Conservation (phyloP, 305 asterid genomes). For the Solanum chacoense region DNA sequence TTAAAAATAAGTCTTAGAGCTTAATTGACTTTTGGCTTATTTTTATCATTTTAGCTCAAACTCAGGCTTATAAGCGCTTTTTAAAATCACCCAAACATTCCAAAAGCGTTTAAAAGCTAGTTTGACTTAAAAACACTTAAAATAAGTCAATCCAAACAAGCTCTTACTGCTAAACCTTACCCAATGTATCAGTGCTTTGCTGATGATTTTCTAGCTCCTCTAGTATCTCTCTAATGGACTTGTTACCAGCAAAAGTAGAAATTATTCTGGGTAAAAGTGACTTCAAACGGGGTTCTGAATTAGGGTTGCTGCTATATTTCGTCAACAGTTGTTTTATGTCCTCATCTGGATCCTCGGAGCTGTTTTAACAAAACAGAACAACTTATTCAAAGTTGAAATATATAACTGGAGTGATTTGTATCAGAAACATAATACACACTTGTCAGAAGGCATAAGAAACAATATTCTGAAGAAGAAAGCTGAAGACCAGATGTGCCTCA, state of each 20-base stretch:
- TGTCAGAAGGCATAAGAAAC: background rate
- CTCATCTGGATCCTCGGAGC: slow-evolving; percentile 71
- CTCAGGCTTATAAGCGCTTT: background rate
- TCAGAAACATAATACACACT: background rate
- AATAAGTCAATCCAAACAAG: background rate
- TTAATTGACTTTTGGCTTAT: background rate
- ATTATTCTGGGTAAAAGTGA: slow-evolving; percentile 72
- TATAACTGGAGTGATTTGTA: background rate
- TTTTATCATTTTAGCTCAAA: background rate
- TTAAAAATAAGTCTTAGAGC: background rate
- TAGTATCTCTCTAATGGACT: slow-evolving; percentile 53
- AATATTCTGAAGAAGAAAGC: background rate
- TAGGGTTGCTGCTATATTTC: slow-evolving; percentile 51
- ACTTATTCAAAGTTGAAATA: background rate
- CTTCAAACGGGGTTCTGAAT: slow-evolving; percentile 73
- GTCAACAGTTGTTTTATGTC: slow-evolving; percentile 48
- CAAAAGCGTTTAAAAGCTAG: background rate
- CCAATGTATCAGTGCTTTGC: slow-evolving; percentile 67
- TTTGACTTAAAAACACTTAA: background rate
- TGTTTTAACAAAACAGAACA: slow-evolving; percentile 9
- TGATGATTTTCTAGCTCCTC: slow-evolving; percentile 72
- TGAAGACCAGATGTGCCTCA: background rate
- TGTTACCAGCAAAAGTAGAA: slow-evolving; percentile 68
- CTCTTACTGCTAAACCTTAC: slow-evolving; percentile 40
- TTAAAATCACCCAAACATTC: background rate